Base-by-base conservation (phyloP, 73 alveolate species). In the Paramecium tetraurelia region DNA sequence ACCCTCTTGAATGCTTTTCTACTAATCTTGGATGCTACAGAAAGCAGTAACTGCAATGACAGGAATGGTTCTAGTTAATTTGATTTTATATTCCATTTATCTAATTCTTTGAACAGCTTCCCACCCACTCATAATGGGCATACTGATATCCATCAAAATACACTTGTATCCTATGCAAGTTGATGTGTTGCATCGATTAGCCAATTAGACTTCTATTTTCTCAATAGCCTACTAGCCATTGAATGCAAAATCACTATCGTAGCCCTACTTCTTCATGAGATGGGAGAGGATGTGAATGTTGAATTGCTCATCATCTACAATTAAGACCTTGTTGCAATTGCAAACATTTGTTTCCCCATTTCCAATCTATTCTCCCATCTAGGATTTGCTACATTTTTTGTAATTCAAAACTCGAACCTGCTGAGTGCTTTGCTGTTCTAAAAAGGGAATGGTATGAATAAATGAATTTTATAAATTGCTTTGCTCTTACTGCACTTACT, bases 81-180 rank as follows among this genome's bases (percentile, higher is more conserved):
- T 8, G 20, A 43, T 31, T 20, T 44, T 29, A 22, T 41, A 24
- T 80, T 80, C 90, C 24, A 80, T 22, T 20, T 80, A 22, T 22
- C 90, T 21, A 44, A 80, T 80, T 7, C 90, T 80, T 24, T 80
- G n/a, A 1, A 80, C 90, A 44, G 76, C 46, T 31, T 80, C 90
- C 90, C 90, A 80, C 11, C 90, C 90, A 80, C 57, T 80, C 90
- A 80, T 80, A 43, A 80, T 80, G 8, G 90, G 90, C 90, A 80
- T 80, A 46, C 18, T 44, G 2, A 80, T 80, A 80, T 80, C 90
- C 90, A 80, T 80, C 12, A 80, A 46, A 5, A 80, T 80, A 20
- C 46, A 41, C 48, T 41, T 48, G 24, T 80, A 80, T 80, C 70
- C 75, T 3, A 44, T 27, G 18, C 90, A 80, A 14, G 53, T 33